phyloP scores from a whole-genome alignment of 352 stramenopile species.

The Phytophthora agathidicida region DNA sequence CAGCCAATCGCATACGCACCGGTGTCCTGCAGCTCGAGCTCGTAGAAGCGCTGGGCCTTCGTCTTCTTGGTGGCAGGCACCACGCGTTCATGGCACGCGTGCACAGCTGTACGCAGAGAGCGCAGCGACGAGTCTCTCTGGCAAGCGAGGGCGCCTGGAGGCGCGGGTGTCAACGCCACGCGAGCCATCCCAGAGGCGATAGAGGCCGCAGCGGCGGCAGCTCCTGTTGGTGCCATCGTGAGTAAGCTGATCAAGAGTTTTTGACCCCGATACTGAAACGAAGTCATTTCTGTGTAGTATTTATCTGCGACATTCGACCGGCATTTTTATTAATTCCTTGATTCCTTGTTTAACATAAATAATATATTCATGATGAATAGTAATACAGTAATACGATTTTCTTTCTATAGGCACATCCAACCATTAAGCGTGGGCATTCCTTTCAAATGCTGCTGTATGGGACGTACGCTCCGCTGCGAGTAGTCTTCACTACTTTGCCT shows the following conservation, averaged over 20 bases:
- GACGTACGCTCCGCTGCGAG: too few relatives aligned
- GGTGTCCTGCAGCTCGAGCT: slow-evolving; percentile 75
- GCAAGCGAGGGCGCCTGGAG: slow-evolving; percentile 59
- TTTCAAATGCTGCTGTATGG: too few relatives aligned
- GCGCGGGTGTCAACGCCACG: slow-evolving; percentile 21
- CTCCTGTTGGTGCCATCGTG: slow-evolving; percentile 28
- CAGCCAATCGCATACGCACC: slow-evolving; percentile 23
- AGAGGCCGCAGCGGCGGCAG: slow-evolving; percentile 20
- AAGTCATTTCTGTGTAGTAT: too few relatives aligned
- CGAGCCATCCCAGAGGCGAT: slow-evolving; percentile 9
- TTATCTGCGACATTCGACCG: too few relatives aligned
- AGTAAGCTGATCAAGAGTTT: slow-evolving; percentile 9
- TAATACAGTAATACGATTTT: too few relatives aligned
- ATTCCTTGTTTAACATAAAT: too few relatives aligned
- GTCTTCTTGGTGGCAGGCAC: slow-evolving; percentile 39
- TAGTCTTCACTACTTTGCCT: too few relatives aligned
- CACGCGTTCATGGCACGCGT: slow-evolving; percentile 39
- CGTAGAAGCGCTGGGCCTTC: slow-evolving; percentile 47
- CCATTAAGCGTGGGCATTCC: too few relatives aligned
- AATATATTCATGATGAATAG: too few relatives aligned
- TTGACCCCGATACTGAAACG: not conserved
- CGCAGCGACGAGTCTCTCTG: slow-evolving; percentile 72
- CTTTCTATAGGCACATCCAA: too few relatives aligned
- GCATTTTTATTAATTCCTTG: not conserved
- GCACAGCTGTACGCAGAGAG: slow-evolving; percentile 51